Evolutionary conservation across 1,139 yeast species (phyloP), one percentile per base, ranked within the genome.

Genomic region (Pichia sp.): DNA sequence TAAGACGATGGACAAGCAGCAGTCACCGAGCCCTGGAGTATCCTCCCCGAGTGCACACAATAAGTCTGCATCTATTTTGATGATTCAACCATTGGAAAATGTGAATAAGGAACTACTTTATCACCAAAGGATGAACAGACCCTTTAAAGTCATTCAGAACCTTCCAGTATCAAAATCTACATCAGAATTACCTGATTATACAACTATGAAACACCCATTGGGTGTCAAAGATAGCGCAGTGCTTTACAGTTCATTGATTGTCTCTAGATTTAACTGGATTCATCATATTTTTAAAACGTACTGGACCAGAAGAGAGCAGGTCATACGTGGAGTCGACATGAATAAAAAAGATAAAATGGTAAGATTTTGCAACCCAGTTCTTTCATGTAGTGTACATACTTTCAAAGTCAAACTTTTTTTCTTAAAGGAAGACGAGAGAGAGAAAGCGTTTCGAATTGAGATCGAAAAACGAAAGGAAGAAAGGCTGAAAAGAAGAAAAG

Each of bases 301-400:
- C 64, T 92, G 97, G 97, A 74, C 90, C 54, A 80, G 82, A 74
- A 64, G 78, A 82, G 80, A 67, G 76, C 85, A 41, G 74, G 79
- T 43, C 73, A 73, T 55, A 71, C 60, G 57, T 49, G 78, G 78
- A 13, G 75, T 60, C 30, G 70, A 65, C 49, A 42, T 34, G 10
- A 56, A 66, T 11, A 70, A 67, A 52, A 65, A 95, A 61, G 98
- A 93, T 62, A 85, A 85, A 53, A 90, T 92, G 97, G 87, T 90
- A 56, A 90, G 90, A 66, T 72, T 93, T 57, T 82, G 95, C 63
- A 97, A 92, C 62, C 83, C 92, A 55, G 72, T 75, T 0, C 70
- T 90, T 72, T 75, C 77, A 5, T 75, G 87, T 42, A 98, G 97
- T 0, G 97, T 97, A 0, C 99, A 93, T 70, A 71, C 74, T 0